A percentile compares a stretch with the other conserved stretches of the same genome.
Evolutionary conservation across 1,284 basidiomycete species (phyloP).

Genomic region (Ceraceosorus bombacis): DNA sequence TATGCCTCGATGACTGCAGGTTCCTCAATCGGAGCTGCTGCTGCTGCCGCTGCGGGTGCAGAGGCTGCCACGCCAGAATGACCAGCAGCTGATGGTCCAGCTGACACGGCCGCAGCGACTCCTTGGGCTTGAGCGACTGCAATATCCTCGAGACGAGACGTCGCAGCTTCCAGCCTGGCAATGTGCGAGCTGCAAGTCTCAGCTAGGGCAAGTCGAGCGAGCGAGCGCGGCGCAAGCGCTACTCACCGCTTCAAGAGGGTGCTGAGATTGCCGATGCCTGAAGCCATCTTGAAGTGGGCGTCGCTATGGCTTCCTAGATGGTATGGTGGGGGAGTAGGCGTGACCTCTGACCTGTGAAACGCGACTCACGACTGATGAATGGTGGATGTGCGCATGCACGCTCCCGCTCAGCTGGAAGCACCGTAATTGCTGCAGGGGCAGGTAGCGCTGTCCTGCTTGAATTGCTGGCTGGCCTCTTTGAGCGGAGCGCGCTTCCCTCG

Average conservation of each 20-base stretch:
- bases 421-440: no score
- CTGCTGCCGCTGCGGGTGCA: conserved; percentile 15
- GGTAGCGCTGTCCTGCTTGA: no score
- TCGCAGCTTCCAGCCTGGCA: conserved; percentile 66
- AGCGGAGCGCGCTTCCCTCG: no score
- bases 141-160: conserved; percentile 87
- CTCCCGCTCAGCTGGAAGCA: no score
- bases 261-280: conserved; percentile 40
- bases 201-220: background rate
- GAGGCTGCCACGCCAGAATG: conserved; percentile 10
- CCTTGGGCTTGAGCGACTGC: conserved; percentile 53
- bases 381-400: no score
- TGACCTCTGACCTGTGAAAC: no score
- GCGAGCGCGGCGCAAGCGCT: background rate
- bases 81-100: conserved; percentile 1
- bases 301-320: no score
- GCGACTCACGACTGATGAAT: no score
- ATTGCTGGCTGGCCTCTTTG: no score
- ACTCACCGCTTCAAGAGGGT: conserved; percentile 44
- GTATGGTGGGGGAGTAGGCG: no score
- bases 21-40: conserved; percentile 40
- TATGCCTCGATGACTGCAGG: conserved; percentile 66
- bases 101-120: conserved; percentile 1
- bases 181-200: background rate
- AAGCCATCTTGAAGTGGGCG: background rate